Base-by-base conservation (phyloP, 129 eudicot genomes). In the Ambrosia artemisiifolia region DNA sequence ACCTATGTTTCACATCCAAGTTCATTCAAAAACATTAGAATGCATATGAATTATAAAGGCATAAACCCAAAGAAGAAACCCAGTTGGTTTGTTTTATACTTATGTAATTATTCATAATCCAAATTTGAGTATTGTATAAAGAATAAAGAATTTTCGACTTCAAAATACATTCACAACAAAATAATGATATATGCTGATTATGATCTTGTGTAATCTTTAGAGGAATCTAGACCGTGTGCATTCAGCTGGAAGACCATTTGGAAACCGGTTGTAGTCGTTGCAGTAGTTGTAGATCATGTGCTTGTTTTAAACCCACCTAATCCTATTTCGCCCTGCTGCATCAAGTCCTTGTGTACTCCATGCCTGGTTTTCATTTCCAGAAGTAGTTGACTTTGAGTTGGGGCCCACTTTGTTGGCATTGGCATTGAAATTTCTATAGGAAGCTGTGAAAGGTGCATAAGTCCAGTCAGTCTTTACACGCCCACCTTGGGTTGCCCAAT, bases 401-500 rank as follows among this genome's bases (percentile, higher is more conserved):
- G 68, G 32, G 46, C 80, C 67, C 14, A 76, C 74, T 65, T 19
- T 77, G 56, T 70, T 48, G 34, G 71, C 75, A 46, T 60, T 67
- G 35, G 74, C 75, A 14, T 60, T 67, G 62, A 76, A 76, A 13
- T 76, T 67, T 20, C 59, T 16, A n/a, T 69, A 61, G 17, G 35
- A 20, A 10, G 83, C 83, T 0, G 74, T 73, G 62, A 79, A 79
- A 20, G 83, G 83, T 14, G 75, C 83, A 6, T 73, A 72, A 0
- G 74, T 72, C 83, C 83, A 72, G 8, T 79, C 83, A 1, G 78
- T 67, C 69, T 79, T 79, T 1, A 79, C 83, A 13, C 78, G 74
- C 30, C 82, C 82, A 53, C 82, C 82, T 32, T 72, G 72, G 46
- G 82, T 78, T 18, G 78, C 82, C 82, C 82, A 78, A 55, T 79